These are phyloP conservation scores for Mycena olivaceomarginata DNA, from an alignment of 768 basidiomycete species.

Conservation along the genomic window DNA sequence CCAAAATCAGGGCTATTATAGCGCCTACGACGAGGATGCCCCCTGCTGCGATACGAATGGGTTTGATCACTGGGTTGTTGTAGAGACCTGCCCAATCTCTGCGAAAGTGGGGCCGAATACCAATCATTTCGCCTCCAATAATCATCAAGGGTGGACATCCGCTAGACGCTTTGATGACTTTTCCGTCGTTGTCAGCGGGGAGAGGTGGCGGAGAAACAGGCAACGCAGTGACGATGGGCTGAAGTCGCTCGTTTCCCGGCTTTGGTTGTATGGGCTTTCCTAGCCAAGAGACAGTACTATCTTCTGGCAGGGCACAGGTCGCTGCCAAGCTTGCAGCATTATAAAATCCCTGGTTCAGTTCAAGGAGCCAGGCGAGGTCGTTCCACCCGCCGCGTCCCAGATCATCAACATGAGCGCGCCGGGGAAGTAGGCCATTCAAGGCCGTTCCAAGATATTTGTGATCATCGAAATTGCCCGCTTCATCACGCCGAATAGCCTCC, in stretches of 20 bases:
- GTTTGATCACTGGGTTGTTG: not conserved
- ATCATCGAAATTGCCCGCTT: slow-evolving; percentile 34
- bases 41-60: no score
- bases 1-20: no score
- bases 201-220: no score
- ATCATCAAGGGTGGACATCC: slow-evolving; percentile 21
- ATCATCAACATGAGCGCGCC: slow-evolving; percentile 44
- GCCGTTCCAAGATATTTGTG: slow-evolving; percentile 46
- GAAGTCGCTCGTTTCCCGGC: slow-evolving; percentile 46
- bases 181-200: no score
- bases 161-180: not conserved
- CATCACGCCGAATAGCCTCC: slow-evolving; percentile 47
- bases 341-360: slow-evolving; percentile 52
- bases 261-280: slow-evolving; percentile 46
- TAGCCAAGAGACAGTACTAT: slow-evolving; percentile 40
- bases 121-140: slow-evolving; percentile 27
- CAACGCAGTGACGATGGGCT: slow-evolving; percentile 47
- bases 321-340: slow-evolving; percentile 50
- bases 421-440: slow-evolving; percentile 48
- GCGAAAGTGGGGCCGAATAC: not conserved
- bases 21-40: no score
- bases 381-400: slow-evolving; percentile 48
- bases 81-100: slow-evolving; percentile 26
- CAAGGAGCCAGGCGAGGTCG: slow-evolving; percentile 48
- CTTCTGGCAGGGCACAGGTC: slow-evolving; percentile 38